Percentiles rank a stretch among this genome's conserved stretches.
These are phyloP conservation scores for Tricholomella constricta DNA, from an alignment of 768 basidiomycete species.

Conservation along the genomic window DNA sequence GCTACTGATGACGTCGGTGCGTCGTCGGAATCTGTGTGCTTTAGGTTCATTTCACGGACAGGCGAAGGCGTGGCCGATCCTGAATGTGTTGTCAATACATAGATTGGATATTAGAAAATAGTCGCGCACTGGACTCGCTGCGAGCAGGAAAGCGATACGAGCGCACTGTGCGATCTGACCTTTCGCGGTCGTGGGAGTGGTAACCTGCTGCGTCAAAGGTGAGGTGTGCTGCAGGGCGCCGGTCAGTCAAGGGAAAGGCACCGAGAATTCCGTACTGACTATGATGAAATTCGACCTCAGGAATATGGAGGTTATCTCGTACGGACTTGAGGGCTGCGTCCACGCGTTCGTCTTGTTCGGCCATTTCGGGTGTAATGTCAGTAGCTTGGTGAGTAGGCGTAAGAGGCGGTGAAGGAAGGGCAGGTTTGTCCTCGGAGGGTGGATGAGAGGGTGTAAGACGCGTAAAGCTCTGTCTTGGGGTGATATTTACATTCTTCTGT, in stretches of 20 bases:
- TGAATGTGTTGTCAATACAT: background rate
- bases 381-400: conserved; percentile 21
- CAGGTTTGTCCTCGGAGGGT: conserved; percentile 32
- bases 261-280: conserved; percentile 35
- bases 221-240: conserved; percentile 50
- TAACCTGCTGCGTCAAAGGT: conserved; percentile 86
- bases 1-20: conserved; percentile 7
- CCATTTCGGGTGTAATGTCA: conserved; percentile 31
- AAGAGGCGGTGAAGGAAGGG: conserved; percentile 34
- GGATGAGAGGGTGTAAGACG: conserved; percentile 26
- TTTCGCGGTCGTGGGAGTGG: conserved; percentile 50
- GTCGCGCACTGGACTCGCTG: conserved; percentile 9
- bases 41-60: conserved; percentile 6
- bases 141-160: conserved; percentile 21
- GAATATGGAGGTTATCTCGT: conserved; percentile 44
- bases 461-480: conserved; percentile 33
- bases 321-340: conserved; percentile 53
- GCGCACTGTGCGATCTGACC: conserved; percentile 43
- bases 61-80: conserved; percentile 28
- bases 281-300: conserved; percentile 63
- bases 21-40: background rate
- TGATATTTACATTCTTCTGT: conserved; percentile 24
- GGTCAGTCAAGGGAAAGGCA: conserved; percentile 2
- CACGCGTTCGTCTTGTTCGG: conserved; percentile 43
- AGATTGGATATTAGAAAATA: background rate